These are phyloP conservation scores for Albizia julibrissin DNA, from an alignment of 306 rosid species.

Conservation along the genomic window DNA sequence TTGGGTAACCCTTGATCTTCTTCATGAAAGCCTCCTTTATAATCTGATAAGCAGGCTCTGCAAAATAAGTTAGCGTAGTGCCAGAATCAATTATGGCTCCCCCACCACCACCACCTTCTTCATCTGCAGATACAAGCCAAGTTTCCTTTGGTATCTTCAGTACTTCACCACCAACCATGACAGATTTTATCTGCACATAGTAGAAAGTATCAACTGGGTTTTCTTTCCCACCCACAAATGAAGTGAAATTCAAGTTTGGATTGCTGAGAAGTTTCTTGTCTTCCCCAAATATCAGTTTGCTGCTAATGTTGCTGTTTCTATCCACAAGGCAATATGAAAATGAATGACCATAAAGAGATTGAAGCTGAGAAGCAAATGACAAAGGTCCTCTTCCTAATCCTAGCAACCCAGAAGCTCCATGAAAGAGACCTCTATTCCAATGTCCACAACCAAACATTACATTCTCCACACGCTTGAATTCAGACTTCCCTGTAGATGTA, in stretches of 20 bases:
- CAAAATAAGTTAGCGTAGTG: conserved; percentile 88
- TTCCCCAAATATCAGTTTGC: conserved; percentile 91
- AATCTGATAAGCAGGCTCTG: conserved; percentile 75
- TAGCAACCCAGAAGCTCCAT: conserved; percentile 91
- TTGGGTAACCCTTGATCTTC: conserved; percentile 58
- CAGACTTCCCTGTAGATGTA: conserved; percentile 45
- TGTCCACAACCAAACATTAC: conserved; percentile 99
- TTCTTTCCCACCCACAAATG: conserved; percentile 66
- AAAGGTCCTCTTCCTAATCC: conserved; percentile 93
- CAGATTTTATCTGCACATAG: conserved; percentile 71
- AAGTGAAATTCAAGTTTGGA: conserved; percentile 77
- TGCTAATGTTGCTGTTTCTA: conserved; percentile 72
- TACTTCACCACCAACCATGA: conserved; percentile 69
- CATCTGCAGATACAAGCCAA: conserved; percentile 67
- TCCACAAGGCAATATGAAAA: conserved; percentile 96
- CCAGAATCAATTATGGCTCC: conserved; percentile 98
- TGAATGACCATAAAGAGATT: conserved; percentile 85
- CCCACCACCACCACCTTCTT: conserved; percentile 57
- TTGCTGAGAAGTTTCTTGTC: conserved; percentile 59
- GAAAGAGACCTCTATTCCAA: conserved; percentile 97
- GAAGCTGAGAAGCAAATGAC: conserved; percentile 95
- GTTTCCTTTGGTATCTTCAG: conserved; percentile 71
- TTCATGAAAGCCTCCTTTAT: conserved; percentile 69
- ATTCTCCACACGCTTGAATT: conserved; percentile 60
- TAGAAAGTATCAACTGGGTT: conserved; percentile 85